phyloP scores from a whole-genome alignment of 2,329 filamentous ascomycete genomes.

The Camptophora hylomeconis region DNA sequence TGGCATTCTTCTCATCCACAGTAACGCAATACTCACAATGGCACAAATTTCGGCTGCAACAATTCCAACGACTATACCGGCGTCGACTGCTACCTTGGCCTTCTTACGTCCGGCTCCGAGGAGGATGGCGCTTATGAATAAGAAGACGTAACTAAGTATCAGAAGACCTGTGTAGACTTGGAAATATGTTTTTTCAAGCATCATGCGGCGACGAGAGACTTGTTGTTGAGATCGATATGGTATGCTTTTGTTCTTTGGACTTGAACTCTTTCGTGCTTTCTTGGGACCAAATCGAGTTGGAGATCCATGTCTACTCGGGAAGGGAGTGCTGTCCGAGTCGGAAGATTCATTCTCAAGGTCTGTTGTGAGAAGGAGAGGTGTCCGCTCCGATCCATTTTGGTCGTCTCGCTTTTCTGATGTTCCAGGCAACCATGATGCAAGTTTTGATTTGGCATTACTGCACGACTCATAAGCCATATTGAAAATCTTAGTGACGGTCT shows the following conservation, averaged over 20 bases:
- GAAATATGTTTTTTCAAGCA: constrained; percentile 43
- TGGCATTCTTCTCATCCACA: constrained; percentile 10
- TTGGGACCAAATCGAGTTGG: too few species aligned
- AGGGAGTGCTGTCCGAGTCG: constrained; percentile 11
- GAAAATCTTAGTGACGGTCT: constrained; percentile 43
- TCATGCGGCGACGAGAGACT: constrained; percentile 24
- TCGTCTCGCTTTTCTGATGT: too few species aligned
- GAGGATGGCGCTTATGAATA: constrained; percentile 52
- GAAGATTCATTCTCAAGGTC: constrained; percentile 11
- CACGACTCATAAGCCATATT: constrained; percentile 38
- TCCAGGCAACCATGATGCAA: constrained; percentile 11
- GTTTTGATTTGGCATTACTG: constrained; percentile 30
- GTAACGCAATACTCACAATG: constrained; percentile 8
- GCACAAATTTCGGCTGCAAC: constrained; percentile 37
- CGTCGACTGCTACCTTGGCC: constrained; percentile 58
- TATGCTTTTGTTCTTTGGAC: too few species aligned
- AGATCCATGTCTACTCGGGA: too few species aligned
- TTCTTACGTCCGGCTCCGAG: constrained; percentile 56
- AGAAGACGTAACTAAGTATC: constrained; percentile 46
- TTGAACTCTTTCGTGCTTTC: too few species aligned
- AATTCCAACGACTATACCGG: constrained; percentile 56
- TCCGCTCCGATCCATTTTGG: too few species aligned
- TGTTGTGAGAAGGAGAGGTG: constrained; percentile 1
- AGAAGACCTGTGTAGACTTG: constrained; percentile 43
- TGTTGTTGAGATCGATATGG: constrained; percentile 5